Conservation (phyloP, 129 eudicot genomes). For the Flaveria trinervia region DNA sequence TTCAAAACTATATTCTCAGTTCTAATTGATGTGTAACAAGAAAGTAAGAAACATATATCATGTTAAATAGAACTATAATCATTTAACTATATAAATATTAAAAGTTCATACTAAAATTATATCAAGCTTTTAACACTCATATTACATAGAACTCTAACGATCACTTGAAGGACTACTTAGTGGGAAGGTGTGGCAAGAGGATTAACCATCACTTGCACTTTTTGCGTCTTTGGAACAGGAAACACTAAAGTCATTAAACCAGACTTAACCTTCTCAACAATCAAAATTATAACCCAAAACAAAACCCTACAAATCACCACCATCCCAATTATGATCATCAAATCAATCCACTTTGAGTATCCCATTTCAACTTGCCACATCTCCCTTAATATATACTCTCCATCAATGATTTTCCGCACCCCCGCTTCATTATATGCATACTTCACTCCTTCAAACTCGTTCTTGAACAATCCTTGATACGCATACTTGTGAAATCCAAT, state of each 20-base stretch:
- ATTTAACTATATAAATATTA: too few species aligned
- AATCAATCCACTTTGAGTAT: slow-evolving; percentile 67
- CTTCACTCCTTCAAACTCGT: slow-evolving; percentile 47
- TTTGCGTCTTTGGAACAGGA: background rate
- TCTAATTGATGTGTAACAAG: too few species aligned
- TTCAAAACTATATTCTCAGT: too few species aligned
- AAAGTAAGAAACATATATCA: too few species aligned
- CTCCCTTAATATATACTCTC: slow-evolving; percentile 42
- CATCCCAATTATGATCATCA: slow-evolving; percentile 55
- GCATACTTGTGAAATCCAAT: slow-evolving; percentile 53
- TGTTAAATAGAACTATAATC: too few species aligned
- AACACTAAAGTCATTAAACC: slow-evolving; percentile 17
- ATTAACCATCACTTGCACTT: slow-evolving; percentile 1
- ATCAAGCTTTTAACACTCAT: background rate
- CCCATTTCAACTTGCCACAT: slow-evolving; percentile 62
- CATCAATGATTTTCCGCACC: slow-evolving; percentile 29
- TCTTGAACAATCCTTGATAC: slow-evolving; percentile 51
- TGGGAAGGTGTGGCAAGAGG: slow-evolving; percentile 14
- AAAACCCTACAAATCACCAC: slow-evolving; percentile 45
- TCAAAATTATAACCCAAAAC: slow-evolving; percentile 48
- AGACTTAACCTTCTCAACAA: slow-evolving; percentile 42
- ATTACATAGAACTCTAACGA: background rate
- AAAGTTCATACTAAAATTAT: background rate
- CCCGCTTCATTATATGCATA: slow-evolving; percentile 14
- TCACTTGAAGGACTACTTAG: background rate